Percentiles rank a stretch among this genome's conserved stretches.
These are phyloP conservation scores for Aquilaria malaccensis DNA, from an alignment of 345 rosid genomes.

Conservation along the genomic window DNA sequence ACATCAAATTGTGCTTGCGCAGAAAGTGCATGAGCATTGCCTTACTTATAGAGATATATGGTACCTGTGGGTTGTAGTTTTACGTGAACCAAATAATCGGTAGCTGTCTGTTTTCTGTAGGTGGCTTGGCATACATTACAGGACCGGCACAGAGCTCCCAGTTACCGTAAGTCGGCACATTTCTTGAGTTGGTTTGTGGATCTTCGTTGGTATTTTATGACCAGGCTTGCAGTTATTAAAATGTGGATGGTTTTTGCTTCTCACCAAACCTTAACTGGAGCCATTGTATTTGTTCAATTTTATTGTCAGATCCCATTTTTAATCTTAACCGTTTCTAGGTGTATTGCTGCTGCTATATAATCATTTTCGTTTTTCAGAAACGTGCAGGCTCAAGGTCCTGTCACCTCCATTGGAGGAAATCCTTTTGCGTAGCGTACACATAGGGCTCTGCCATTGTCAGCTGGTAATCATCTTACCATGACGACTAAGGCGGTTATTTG, in stretches of 20 bases:
- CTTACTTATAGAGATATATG: constrained; percentile 4
- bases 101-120: constrained; percentile 32
- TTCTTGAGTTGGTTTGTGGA: constrained; percentile 3
- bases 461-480: no score
- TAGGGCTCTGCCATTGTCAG: no score
- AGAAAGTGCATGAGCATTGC: neutral
- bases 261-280: no score
- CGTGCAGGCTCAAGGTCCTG: constrained; percentile 58
- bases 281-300: no score
- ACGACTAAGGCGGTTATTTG: no score
- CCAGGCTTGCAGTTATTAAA: neutral
- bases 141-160: constrained; percentile 56
- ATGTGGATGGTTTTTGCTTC: no score
- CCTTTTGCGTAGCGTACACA: constrained; percentile 57
- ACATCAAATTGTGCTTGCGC: neutral
- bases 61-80: constrained; percentile 9
- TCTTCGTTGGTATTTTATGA: constrained; percentile 4
- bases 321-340: constrained; percentile 1
- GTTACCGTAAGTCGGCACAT: constrained; percentile 53
- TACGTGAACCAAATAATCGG: neutral
- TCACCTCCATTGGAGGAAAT: constrained; percentile 79
- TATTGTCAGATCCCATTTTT: neutral
- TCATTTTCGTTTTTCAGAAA: constrained; percentile 31
- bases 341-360: neutral
- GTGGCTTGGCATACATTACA: constrained; percentile 60